These are phyloP conservation scores for Peronospora farinosa DNA, from an alignment of 352 stramenopile genomes.

Conservation along the genomic window DNA sequence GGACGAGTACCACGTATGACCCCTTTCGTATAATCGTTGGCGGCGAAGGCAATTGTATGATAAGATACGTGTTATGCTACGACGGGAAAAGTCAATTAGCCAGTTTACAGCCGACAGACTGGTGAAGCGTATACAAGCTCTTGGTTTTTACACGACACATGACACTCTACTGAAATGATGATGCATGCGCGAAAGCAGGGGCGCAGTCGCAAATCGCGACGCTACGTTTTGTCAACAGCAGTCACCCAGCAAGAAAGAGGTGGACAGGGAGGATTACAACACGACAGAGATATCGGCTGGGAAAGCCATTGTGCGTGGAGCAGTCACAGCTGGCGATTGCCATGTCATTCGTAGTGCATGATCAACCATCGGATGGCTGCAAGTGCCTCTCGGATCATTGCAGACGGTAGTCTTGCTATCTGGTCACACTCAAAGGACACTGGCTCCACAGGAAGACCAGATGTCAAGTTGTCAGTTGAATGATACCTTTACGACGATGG, in stretches of 20 bases:
- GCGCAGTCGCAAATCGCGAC: conserved; percentile 9
- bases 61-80: not conserved
- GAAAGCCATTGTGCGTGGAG: conserved; percentile 10
- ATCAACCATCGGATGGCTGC: conserved; percentile 9
- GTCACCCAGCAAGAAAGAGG: conserved; percentile 22
- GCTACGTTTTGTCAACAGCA: conserved; percentile 31
- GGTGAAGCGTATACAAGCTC: conserved; percentile 16
- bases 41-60: not conserved
- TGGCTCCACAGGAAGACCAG: conserved; percentile 10
- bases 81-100: not conserved
- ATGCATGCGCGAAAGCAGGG: conserved; percentile 14
- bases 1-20: not conserved
- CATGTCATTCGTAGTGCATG: conserved; percentile 3
- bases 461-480: not conserved
- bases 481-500: conserved; percentile 1
- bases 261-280: conserved; percentile 19
- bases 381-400: conserved; percentile 3
- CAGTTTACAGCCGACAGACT: conserved; percentile 11
- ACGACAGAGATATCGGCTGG: conserved; percentile 1
- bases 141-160: conserved; percentile 15
- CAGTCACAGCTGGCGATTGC: conserved; percentile 19
- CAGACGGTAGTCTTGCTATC: conserved; percentile 13
- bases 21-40: not conserved
- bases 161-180: not conserved
- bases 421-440: conserved; percentile 22